Evolutionary conservation across 208 protist genomes (phyloP), one percentile per base, ranked within the genome.

Genomic region (Crithidia sp.): DNA sequence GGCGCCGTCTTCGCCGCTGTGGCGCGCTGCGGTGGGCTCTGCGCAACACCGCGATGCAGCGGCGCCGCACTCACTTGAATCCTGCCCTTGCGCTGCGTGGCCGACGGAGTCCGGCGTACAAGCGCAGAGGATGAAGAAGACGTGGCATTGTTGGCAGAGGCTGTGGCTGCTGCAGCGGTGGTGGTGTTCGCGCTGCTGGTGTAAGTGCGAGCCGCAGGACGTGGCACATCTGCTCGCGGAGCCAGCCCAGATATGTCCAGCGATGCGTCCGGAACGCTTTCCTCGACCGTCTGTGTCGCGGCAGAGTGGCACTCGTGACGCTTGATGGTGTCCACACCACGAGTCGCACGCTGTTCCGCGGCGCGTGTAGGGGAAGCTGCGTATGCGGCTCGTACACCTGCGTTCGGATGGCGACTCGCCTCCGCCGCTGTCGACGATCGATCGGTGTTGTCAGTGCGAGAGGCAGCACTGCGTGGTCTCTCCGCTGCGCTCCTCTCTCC

Each of bases 231-330:
- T 12, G 41, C 49, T 16, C 53, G 65, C 19, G 65, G 65, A 10
- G 19, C 40, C 40, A 43, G 13, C 5, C 7, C 17, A 7, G 65
- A 47, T 7, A 40, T 19, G n/a, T 70, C 65, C 3, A 53, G 19
- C 3, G 40, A 49, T 0, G n/a, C 19, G 4, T 45, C 53, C 5
- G 19, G 2, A 10, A 16, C 9, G 45, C 45, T 49, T 5, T 17
- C 57, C 10, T 9, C 12, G 10, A 17, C 16, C 9, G 64, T 69
- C 53, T 69, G 64, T 53, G 64, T 69, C 4, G 64, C 53, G 5
- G 53, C 9, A 8, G 7, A 36, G 37, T 47, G 63, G 6, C 49
- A 52, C 52, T 17, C 45, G 5, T 28, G 28, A 28, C 28, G 28
- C 28, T 28, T 28, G 28, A 28, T 28, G 28, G 28, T 1, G 28